phyloP scores from a whole-genome alignment of 352 stramenopile genomes.

The Phytophthora sansomeana region DNA sequence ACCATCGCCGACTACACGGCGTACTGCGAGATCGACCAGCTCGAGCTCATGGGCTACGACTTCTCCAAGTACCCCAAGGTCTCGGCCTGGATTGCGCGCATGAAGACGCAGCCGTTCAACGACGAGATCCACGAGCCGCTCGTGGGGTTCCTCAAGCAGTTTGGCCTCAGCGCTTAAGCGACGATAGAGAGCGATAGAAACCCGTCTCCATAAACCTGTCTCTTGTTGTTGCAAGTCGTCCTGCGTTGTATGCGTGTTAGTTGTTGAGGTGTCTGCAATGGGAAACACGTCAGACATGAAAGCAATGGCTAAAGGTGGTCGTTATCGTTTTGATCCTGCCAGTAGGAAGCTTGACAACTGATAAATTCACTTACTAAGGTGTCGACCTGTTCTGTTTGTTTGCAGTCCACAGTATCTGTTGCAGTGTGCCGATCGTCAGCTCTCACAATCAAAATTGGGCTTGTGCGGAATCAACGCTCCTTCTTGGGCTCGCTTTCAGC shows the following conservation, averaged over 20 bases:
- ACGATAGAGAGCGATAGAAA: conserved; percentile 20
- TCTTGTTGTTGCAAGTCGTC: neutral
- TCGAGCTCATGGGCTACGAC: conserved; percentile 62
- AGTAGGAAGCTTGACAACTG: conserved; percentile 1
- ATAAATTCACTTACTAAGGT: conserved; percentile 25
- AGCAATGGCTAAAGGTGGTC: neutral
- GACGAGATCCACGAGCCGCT: conserved; percentile 60
- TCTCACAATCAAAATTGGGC: conserved; percentile 12
- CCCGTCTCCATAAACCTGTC: conserved; percentile 11
- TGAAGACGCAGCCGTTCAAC: conserved; percentile 63
- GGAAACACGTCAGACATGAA: conserved; percentile 13
- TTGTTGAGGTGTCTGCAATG: neutral
- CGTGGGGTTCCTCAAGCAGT: conserved; percentile 35
- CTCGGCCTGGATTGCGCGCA: conserved; percentile 58
- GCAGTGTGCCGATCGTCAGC: neutral
- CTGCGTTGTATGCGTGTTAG: neutral
- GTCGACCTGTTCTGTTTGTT: neutral
- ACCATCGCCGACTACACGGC: conserved; percentile 64
- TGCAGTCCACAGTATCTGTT: neutral
- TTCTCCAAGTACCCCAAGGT: conserved; percentile 64
- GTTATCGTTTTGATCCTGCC: neutral
- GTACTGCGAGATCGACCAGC: conserved; percentile 75
- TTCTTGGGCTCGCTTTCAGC: conserved; percentile 40
- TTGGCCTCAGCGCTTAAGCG: conserved; percentile 34
- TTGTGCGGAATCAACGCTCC: conserved; percentile 29